Evolutionary conservation across 1,284 basidiomycete genomes (phyloP).

Genomic region (Papiliotrema flavescens): DNA sequence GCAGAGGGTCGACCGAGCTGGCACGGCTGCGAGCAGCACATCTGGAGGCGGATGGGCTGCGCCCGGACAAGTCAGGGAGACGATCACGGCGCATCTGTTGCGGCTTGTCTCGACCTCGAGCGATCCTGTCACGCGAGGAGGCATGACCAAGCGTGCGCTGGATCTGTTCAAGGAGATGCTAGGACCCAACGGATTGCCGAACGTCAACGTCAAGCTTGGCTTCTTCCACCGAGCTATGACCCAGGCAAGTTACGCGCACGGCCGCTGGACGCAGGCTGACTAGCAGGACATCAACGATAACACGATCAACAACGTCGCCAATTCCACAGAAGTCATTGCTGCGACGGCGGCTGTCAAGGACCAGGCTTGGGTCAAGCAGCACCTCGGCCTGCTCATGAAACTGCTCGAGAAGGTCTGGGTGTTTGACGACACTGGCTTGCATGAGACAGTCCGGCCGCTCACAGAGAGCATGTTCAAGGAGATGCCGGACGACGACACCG

Average conservation of each 20-base stretch:
- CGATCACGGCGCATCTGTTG: constrained; percentile 88
- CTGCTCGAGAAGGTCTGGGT: constrained; percentile 84
- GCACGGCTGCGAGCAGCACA: constrained; percentile 47
- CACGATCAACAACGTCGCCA: constrained; percentile 66
- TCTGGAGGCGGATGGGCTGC: constrained; percentile 61
- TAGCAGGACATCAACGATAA: constrained; percentile 67
- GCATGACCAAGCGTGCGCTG: constrained; percentile 72
- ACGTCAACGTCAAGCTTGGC: constrained; percentile 85
- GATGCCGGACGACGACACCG: constrained; percentile 75
- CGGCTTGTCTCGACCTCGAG: constrained; percentile 72
- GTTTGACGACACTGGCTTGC: constrained; percentile 68
- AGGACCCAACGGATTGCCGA: constrained; percentile 80
- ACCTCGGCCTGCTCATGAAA: constrained; percentile 77
- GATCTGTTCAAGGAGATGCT: constrained; percentile 77
- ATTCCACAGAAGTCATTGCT: constrained; percentile 84
- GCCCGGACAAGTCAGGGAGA: constrained; percentile 76
- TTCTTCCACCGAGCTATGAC: constrained; percentile 82
- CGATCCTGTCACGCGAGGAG: constrained; percentile 63
- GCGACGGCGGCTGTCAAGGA: constrained; percentile 79
- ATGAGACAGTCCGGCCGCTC: constrained; percentile 76
- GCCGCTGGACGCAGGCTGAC: constrained; percentile 6
- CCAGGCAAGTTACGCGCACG: constrained; percentile 56
- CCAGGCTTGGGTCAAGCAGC: constrained; percentile 75
- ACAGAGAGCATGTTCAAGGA: constrained; percentile 82
- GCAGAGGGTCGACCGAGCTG: constrained; percentile 50